phyloP scores from a whole-genome alignment of 1,284 basidiomycete species.

The Sutorius eximius region DNA sequence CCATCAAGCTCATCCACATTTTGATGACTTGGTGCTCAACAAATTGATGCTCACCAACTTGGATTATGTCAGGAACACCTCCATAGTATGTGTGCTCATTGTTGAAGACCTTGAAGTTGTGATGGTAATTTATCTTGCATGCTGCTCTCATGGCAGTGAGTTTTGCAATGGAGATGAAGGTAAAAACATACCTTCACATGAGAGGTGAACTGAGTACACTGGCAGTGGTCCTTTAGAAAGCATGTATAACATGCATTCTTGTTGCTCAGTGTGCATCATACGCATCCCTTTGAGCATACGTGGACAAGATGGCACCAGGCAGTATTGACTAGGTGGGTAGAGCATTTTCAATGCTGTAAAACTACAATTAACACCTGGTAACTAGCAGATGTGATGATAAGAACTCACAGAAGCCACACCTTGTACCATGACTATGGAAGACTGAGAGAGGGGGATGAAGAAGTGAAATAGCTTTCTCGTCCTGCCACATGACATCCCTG shows the following conservation, averaged over 20 bases:
- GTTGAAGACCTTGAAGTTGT: constrained; percentile 4
- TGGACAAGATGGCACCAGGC: too few species aligned
- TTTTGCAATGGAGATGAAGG: not conserved
- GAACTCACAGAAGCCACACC: too few species aligned
- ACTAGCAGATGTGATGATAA: too few species aligned
- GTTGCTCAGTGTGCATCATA: too few species aligned
- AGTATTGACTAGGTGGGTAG: too few species aligned
- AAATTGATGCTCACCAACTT: constrained; percentile 12
- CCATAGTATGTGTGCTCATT: constrained; percentile 15
- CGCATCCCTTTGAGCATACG: too few species aligned
- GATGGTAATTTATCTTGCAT: constrained; percentile 5
- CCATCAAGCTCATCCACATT: constrained; percentile 11
- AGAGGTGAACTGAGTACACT: too few species aligned
- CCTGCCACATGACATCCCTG: not conserved
- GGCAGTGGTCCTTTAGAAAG: too few species aligned
- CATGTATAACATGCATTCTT: too few species aligned
- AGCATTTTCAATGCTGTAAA: too few species aligned
- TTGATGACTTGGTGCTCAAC: not conserved
- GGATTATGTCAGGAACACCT: not conserved
- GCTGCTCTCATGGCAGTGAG: not conserved
- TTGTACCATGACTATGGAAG: too few species aligned
- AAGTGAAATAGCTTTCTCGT: not conserved
- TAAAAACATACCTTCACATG: not conserved
- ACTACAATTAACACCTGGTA: too few species aligned
- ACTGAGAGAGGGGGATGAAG: not conserved